Base-by-base conservation (phyloP, 371 early-diverging fungal species). In the Mortierella sp. region DNA sequence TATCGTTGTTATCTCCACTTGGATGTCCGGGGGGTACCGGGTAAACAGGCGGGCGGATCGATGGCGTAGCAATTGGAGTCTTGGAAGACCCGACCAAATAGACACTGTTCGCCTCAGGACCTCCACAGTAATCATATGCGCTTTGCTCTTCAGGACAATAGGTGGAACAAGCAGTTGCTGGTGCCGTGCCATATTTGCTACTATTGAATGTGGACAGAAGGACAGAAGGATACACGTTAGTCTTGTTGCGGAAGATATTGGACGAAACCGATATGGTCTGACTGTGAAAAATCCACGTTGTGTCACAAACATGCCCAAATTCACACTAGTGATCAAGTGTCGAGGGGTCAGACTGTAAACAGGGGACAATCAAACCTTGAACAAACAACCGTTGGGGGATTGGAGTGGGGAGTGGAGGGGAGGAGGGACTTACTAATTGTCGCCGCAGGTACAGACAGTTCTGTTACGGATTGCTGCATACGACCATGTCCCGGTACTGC, bases 401-500 rank as follows among this genome's bases (percentile, higher is more conserved):
- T n/a, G n/a, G n/a, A n/a, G n/a, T n/a, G n/a, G n/a, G n/a, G n/a
- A n/a, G n/a, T n/a, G n/a, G n/a, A 39, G 39, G 7, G 14, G 14
- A 39, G 39, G 14, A 39, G 14, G 39, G 5, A 45, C 63, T 53
- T 71, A 71, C 72, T 44, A 65, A 6, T 60, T 53, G 46, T 73
- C 74, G 10, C 74, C 74, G n/a, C 74, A 73, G 17, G 74, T 73
- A 21, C 74, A 73, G 37, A 67, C 50, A 14, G 74, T 63, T 2
- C 59, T 57, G 55, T 73, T 73, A 9, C 74, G 59, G 56, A 73
- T 63, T 8, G 60, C 74, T 6, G 74, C 74, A 53, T 60, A 73
- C 17, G 63, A 40, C 67, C 67, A 73, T 34, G 74, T 67, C 14
- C 74, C 74, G n/a, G 67, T 67, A 13, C 67, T 63, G 51, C 74